These are phyloP conservation scores for Pyrenophora seminiperda DNA, from an alignment of 2,329 filamentous ascomycete genomes.

Conservation along the genomic window DNA sequence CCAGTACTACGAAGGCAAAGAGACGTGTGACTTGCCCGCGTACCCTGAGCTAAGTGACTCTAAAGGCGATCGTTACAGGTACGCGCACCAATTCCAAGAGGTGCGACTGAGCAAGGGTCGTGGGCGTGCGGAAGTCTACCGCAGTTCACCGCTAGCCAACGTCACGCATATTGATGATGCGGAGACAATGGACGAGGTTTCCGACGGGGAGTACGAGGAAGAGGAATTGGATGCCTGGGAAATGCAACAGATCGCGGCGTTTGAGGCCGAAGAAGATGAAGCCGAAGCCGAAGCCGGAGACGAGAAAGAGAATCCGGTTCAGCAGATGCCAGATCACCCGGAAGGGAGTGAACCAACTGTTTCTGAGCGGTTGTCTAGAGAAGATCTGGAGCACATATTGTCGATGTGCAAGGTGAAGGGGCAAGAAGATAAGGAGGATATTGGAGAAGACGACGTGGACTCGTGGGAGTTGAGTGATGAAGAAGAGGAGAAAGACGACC, in stretches of 20 bases:
- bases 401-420: not conserved
- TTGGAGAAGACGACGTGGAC: not conserved
- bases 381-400: slow-evolving; percentile 1
- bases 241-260: not conserved
- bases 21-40: slow-evolving; percentile 11
- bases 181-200: not conserved
- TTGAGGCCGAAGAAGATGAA: not conserved
- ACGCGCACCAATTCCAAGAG: slow-evolving; percentile 8
- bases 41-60: slow-evolving; percentile 18
- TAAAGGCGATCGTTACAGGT: slow-evolving; percentile 1
- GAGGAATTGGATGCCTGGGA: not conserved
- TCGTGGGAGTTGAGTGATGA: not conserved
- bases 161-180: slow-evolving; percentile 6
- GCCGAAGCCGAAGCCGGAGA: not conserved
- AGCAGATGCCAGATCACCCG: not conserved
- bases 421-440: not conserved
- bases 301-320: not conserved
- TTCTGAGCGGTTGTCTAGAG: not conserved
- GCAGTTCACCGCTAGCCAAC: not conserved
- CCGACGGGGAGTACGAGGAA: not conserved
- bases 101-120: not conserved
- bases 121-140: not conserved
- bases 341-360: not conserved
- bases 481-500: slow-evolving; percentile 1
- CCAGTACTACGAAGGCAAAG: slow-evolving; percentile 6